A percentile compares a stretch with the other conserved stretches of the same genome.
phyloP scores from a whole-genome alignment of 2,329 filamentous ascomycete species.

The Talaromyces amestolkiae region DNA sequence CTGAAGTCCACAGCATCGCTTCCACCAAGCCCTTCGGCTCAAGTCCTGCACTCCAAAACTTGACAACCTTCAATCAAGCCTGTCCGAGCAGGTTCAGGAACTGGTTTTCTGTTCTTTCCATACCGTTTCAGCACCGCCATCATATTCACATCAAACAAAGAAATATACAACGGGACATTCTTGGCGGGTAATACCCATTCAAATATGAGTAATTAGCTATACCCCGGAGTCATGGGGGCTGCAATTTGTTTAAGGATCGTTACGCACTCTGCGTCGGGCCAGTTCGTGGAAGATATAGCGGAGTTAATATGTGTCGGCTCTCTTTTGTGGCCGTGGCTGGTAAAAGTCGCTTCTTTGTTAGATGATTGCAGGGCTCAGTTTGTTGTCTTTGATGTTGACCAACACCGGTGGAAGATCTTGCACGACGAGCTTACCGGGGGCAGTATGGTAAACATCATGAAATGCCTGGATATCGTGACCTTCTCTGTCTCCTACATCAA shows the following conservation, averaged over 20 bases:
- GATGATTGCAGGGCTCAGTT: background rate
- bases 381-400: background rate
- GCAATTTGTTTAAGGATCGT: background rate
- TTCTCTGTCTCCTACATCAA: background rate
- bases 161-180: background rate
- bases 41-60: background rate
- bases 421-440: background rate
- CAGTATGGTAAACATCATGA: background rate
- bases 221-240: background rate
- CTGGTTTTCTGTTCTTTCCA: background rate
- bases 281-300: background rate
- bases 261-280: background rate
- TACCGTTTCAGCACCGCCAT: background rate
- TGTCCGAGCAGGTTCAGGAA: background rate
- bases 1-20: background rate
- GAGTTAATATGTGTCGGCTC: background rate
- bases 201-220: background rate
- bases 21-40: background rate
- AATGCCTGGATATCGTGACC: background rate
- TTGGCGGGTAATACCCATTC: background rate
- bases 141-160: background rate
- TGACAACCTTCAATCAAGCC: background rate
- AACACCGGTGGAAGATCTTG: background rate
- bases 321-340: background rate
- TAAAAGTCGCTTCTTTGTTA: background rate